Conservation (phyloP, 192 early-diverging fungal genomes). For the Coemansia reversa region DNA sequence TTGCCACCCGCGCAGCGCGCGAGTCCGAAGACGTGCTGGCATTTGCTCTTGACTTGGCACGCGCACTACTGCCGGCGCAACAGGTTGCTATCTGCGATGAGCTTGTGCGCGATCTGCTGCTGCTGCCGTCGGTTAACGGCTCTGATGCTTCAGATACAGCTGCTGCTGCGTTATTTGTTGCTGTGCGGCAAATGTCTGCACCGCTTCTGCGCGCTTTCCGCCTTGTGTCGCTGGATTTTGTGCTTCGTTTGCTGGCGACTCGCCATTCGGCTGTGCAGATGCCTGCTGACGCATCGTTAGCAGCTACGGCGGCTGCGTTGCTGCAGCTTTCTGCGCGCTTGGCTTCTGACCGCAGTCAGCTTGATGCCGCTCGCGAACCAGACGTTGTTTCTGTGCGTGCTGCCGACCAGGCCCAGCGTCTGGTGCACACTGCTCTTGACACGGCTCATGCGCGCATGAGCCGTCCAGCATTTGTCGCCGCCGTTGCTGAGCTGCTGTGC, state of each 20-base stretch:
- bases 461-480: slow-evolving; percentile 70
- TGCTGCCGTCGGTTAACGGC: slow-evolving; percentile 50
- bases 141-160: slow-evolving; percentile 3
- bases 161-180: slow-evolving; percentile 16
- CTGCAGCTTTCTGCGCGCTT: slow-evolving; percentile 29
- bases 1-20: slow-evolving; percentile 34
- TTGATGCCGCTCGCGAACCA: slow-evolving; percentile 15
- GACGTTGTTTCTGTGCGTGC: slow-evolving; percentile 24
- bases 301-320: slow-evolving; percentile 14
- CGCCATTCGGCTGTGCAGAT: slow-evolving; percentile 20
- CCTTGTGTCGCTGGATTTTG: slow-evolving; percentile 49
- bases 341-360: slow-evolving; percentile 16
- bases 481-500: slow-evolving; percentile 61
- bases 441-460: slow-evolving; percentile 77
- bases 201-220: slow-evolving; percentile 42
- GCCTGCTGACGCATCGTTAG: slow-evolving; percentile 14
- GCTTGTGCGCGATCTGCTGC: slow-evolving; percentile 59
- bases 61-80: slow-evolving; percentile 63
- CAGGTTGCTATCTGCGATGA: slow-evolving; percentile 66
- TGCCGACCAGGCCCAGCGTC: slow-evolving; percentile 50
- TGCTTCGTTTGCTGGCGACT: slow-evolving; percentile 45
- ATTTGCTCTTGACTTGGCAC: slow-evolving; percentile 72
- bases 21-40: slow-evolving; percentile 69
- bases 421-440: slow-evolving; percentile 70
- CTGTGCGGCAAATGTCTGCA: slow-evolving; percentile 21